Evolutionary conservation across 495 filamentous ascomycete species (phyloP).

Genomic region (Delitschia confertaspora): DNA sequence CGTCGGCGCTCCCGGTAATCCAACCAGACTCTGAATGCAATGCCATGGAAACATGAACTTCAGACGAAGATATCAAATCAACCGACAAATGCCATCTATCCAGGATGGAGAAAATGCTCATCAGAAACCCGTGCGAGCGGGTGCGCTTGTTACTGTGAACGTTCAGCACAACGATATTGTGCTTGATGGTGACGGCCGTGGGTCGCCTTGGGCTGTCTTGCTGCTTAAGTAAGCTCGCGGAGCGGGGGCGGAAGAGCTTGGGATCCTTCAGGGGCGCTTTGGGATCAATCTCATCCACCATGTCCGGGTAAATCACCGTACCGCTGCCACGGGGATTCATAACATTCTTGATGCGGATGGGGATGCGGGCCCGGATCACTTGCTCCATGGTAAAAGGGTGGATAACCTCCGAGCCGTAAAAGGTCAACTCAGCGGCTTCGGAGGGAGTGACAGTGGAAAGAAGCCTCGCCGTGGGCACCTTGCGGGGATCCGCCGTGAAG

Average conservation of each 20-base stretch:
- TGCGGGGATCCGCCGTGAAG: conserved; percentile 49
- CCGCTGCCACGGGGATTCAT: conserved; percentile 83
- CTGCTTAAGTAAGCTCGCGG: conserved; percentile 19
- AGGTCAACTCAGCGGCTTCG: conserved; percentile 48
- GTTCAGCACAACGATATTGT: conserved; percentile 84
- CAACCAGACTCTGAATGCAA: conserved; percentile 54
- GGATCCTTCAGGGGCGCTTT: conserved; percentile 40
- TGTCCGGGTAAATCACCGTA: conserved; percentile 64
- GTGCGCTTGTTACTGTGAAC: conserved; percentile 88
- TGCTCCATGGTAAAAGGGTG: conserved; percentile 99
- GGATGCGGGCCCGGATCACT: conserved; percentile 84
- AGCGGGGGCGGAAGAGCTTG: conserved; percentile 33
- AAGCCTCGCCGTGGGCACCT: conserved; percentile 43
- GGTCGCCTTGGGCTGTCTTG: conserved; percentile 41
- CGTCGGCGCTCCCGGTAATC: conserved; percentile 47
- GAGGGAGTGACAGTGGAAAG: conserved; percentile 43
- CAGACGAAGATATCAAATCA: conserved; percentile 85
- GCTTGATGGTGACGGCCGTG: conserved; percentile 93
- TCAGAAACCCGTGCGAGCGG: conserved; percentile 83
- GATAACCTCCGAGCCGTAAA: conserved; percentile 63
- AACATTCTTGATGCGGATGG: conserved; percentile 96
- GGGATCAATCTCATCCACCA: conserved; percentile 40
- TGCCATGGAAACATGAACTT: conserved; percentile 94
- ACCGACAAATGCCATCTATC: conserved; percentile 72
- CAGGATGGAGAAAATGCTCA: conserved; percentile 78